Base-by-base conservation (phyloP, 208 protist species). In the Trypanosoma rangeli region DNA sequence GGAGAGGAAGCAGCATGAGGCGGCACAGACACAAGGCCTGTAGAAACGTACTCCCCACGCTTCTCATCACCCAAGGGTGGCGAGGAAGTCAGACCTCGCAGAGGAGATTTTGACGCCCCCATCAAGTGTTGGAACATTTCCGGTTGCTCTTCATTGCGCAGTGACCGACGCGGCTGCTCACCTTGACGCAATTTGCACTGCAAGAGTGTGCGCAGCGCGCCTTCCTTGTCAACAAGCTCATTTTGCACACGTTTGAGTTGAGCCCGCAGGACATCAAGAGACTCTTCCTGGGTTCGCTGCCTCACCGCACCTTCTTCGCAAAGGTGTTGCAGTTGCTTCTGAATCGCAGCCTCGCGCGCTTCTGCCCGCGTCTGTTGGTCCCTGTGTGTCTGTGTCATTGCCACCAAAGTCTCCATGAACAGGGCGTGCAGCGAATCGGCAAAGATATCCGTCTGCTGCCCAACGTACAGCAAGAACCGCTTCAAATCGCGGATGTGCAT, bases 191-290 rank as follows among this genome's bases (percentile, higher is more conserved):
- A 13, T 49, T 68, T 53, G 0, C 50, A n/a, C 13, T 65, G 69
- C 50, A 89, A 52, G 20, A 78, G 77, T 39, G 82, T 85, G 9
- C 80, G 75, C 24, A 89, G 69, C n/a, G 83, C 77, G 16, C 70
- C 52, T 58, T 83, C 74, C 68, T 84, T 89, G 42, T 74, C 68
- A 50, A 74, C 78, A n/a, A 73, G 70, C 12, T 54, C 69, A 44
- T 70, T 61, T 20, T 64, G 73, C 20, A 57, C 46, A 1, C 69
- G 33, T 22, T 24, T 56, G 52, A 84, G 62, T 65, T 87, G 65
- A 48, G 54, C 5, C 55, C 76, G 78, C 57, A 65, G 54, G 28
- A 54, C 37, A 8, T 60, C 56, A 52, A 83, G 46, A 22, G 70
- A 67, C 22, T 84, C 79, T 5, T 64, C 72, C 58, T 83, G 83